These are phyloP conservation scores for Drosera spatulata DNA, from an alignment of 179 eudicot genomes.

Conservation along the genomic window DNA sequence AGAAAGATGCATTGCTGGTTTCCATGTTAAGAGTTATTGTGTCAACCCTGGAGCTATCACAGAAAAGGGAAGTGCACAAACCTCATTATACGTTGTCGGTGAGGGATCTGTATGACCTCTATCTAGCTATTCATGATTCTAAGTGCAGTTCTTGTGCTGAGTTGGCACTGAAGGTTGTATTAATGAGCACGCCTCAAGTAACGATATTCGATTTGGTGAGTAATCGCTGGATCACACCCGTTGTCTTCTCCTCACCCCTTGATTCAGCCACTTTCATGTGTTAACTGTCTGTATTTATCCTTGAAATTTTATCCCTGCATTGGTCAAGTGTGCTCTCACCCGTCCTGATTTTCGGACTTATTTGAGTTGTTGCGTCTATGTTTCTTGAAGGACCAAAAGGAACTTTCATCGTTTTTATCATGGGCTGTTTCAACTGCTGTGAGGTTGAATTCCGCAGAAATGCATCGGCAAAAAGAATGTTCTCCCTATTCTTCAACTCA, in stretches of 20 bases:
- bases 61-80: conserved; percentile 36
- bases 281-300: no score
- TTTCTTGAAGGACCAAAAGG: conserved; percentile 44
- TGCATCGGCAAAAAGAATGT: conserved; percentile 13
- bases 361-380: not conserved
- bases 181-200: conserved; percentile 54
- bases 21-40: conserved; percentile 34
- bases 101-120: conserved; percentile 46
- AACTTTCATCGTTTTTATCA: conserved; percentile 41
- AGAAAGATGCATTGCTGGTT: conserved; percentile 17
- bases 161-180: conserved; percentile 54
- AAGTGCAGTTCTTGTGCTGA: conserved; percentile 27
- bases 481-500: conserved; percentile 1
- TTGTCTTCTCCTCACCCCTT: no score
- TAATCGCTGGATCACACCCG: conserved; percentile 4
- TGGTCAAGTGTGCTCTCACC: no score
- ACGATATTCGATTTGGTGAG: conserved; percentile 46
- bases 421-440: conserved; percentile 78
- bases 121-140: conserved; percentile 32
- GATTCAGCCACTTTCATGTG: no score
- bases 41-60: conserved; percentile 54
- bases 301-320: no score
- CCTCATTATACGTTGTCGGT: conserved; percentile 63
- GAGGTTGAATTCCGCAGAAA: conserved; percentile 22
- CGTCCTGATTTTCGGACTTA: no score